phyloP scores from a whole-genome alignment of 1,284 basidiomycete genomes.

The Tylopilus sp. region DNA sequence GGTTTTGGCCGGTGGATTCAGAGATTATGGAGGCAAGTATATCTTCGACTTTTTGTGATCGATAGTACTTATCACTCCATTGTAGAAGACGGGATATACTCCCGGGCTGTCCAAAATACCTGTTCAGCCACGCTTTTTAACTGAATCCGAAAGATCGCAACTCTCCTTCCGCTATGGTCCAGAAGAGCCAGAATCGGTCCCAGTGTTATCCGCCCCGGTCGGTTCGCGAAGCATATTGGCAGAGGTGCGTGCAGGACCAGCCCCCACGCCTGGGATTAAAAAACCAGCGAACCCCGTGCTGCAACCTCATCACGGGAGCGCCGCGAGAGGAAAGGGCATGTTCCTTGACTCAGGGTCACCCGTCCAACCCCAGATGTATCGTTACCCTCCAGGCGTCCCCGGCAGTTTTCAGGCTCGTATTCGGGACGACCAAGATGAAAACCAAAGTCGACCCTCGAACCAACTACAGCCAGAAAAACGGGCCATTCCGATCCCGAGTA shows the following conservation, averaged over 20 bases:
- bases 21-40: conserved; percentile 72
- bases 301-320: conserved; percentile 47
- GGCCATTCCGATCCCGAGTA: conserved; percentile 32
- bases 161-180: conserved; percentile 65
- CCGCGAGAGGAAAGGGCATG: conserved; percentile 47
- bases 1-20: conserved; percentile 90
- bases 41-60: neutral
- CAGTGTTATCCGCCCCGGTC: conserved; percentile 71
- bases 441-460: conserved; percentile 9
- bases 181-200: conserved; percentile 45
- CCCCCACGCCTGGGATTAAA: conserved; percentile 40
- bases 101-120: conserved; percentile 23
- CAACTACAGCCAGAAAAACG: conserved; percentile 33
- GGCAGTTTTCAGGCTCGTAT: conserved; percentile 24
- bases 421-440: conserved; percentile 33
- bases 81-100: conserved; percentile 58
- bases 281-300: conserved; percentile 47
- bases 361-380: conserved; percentile 30
- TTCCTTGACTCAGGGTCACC: conserved; percentile 32
- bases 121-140: conserved; percentile 42
- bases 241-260: conserved; percentile 70
- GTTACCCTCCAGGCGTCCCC: conserved; percentile 25
- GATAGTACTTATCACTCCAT: neutral
- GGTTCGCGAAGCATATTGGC: conserved; percentile 74
- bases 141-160: conserved; percentile 27